Evolutionary conservation across 2,329 filamentous ascomycete species (phyloP).

Genomic region (Claviceps arundinis): DNA sequence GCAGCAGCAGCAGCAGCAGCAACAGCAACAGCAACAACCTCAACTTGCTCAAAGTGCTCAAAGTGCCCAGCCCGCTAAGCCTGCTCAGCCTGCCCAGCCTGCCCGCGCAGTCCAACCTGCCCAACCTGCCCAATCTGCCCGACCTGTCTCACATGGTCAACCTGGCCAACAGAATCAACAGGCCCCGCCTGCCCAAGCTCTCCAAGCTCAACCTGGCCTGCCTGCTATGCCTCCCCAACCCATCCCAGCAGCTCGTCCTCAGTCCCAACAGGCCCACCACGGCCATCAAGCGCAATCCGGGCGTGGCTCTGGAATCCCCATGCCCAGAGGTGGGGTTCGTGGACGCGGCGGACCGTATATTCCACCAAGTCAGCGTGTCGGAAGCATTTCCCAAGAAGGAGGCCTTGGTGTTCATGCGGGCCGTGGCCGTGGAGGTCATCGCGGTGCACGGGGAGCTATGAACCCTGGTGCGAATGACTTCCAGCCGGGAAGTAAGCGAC

Average conservation of each 20-base stretch:
- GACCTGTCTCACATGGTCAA: neutral
- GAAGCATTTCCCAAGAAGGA: conserved; percentile 23
- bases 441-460: conserved; percentile 28
- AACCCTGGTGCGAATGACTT: conserved; percentile 42
- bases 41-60: neutral
- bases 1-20: conserved; percentile 1
- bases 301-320: conserved; percentile 24
- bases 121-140: neutral
- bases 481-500: conserved; percentile 43
- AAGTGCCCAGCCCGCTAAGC: neutral
- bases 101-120: neutral
- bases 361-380: conserved; percentile 23
- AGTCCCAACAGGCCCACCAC: conserved; percentile 5
- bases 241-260: too few species aligned
- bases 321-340: conserved; percentile 27
- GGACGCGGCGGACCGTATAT: conserved; percentile 25
- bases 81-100: neutral
- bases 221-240: too few species aligned
- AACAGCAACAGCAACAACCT: too few species aligned
- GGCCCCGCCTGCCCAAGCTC: too few species aligned
- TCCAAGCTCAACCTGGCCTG: too few species aligned
- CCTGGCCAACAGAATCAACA: conserved; percentile 5
- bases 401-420: conserved; percentile 16
- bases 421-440: conserved; percentile 27
- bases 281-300: conserved; percentile 10